Conservation (phyloP, 1,284 basidiomycete genomes). For the Boletellus dicymbophilus region DNA sequence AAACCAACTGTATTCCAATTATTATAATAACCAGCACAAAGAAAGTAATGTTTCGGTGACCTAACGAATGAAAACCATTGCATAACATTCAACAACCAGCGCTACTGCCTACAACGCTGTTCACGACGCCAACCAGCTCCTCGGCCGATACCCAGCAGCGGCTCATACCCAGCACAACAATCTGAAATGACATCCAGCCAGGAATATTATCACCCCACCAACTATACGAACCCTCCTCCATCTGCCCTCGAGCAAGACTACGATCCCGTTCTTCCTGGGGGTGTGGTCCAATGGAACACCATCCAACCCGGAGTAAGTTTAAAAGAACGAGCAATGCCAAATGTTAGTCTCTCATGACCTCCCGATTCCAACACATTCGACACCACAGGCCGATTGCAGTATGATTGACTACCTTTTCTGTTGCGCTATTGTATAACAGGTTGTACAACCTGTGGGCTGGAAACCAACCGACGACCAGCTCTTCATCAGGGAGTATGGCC, state of each 20-base stretch:
- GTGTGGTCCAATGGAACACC: conserved; percentile 27
- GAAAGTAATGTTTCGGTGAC: too few relatives aligned
- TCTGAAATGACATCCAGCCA: conserved; percentile 25
- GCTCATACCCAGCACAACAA: conserved; percentile 22
- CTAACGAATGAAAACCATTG: not conserved
- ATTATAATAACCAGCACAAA: too few relatives aligned
- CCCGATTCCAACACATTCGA: conserved; percentile 10
- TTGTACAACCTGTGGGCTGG: conserved; percentile 19
- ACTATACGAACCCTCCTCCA: conserved; percentile 15
- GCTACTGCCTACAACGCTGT: not conserved
- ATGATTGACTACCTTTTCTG: conserved; percentile 24
- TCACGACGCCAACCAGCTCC: conserved; percentile 4
- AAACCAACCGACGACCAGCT: conserved; percentile 30
- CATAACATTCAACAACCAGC: conserved; percentile 11
- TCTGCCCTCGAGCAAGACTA: conserved; percentile 23
- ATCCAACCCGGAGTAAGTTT: conserved; percentile 15
- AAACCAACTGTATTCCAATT: too few relatives aligned
- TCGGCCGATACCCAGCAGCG: conserved; percentile 18
- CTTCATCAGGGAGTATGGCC: conserved; percentile 32
- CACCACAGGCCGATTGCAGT: conserved; percentile 20
- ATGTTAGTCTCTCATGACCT: conserved; percentile 27
- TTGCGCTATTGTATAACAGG: conserved; percentile 19
- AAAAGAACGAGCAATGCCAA: conserved; percentile 31
- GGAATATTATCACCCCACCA: conserved; percentile 20
- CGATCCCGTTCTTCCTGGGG: conserved; percentile 34